Evolutionary conservation across 352 stramenopile genomes (phyloP).

Genomic region (Phytophthora multivora): DNA sequence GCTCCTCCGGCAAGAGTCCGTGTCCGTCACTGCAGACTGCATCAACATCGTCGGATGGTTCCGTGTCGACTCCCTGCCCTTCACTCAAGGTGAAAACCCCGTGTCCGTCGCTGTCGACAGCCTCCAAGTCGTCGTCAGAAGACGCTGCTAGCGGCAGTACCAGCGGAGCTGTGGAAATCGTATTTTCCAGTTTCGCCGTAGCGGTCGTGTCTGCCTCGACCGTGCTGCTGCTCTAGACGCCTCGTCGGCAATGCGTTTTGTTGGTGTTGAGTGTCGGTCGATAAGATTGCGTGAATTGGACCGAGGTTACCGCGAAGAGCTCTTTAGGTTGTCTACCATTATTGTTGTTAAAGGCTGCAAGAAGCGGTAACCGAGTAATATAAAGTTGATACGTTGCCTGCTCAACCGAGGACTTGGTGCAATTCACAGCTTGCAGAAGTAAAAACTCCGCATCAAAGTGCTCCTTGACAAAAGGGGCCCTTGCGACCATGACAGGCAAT

Average conservation of each 20-base stretch:
- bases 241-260: conserved; percentile 11
- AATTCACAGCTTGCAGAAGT: not conserved
- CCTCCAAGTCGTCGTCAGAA: conserved; percentile 27
- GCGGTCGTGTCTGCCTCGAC: conserved; percentile 13
- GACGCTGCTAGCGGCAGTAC: conserved; percentile 24
- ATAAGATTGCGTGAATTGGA: conserved; percentile 26
- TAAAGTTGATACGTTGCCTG: conserved; percentile 21
- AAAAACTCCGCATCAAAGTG: not conserved
- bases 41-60: conserved; percentile 34
- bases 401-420: not conserved
- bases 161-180: conserved; percentile 3
- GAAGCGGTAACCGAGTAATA: conserved; percentile 20
- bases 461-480: no score
- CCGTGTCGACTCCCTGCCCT: conserved; percentile 18
- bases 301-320: conserved; percentile 10
- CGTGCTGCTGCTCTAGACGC: conserved; percentile 32
- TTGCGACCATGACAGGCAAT: not conserved
- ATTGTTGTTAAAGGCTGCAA: not conserved
- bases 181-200: conserved; percentile 13
- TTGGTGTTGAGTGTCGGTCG: conserved; percentile 14
- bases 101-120: conserved; percentile 27
- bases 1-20: conserved; percentile 25
- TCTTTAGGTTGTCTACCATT: conserved; percentile 1
- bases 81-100: conserved; percentile 23
- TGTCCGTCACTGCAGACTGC: conserved; percentile 37